phyloP scores from a whole-genome alignment of 176 grass and related monocot genomes.

The Zea luxurians region DNA sequence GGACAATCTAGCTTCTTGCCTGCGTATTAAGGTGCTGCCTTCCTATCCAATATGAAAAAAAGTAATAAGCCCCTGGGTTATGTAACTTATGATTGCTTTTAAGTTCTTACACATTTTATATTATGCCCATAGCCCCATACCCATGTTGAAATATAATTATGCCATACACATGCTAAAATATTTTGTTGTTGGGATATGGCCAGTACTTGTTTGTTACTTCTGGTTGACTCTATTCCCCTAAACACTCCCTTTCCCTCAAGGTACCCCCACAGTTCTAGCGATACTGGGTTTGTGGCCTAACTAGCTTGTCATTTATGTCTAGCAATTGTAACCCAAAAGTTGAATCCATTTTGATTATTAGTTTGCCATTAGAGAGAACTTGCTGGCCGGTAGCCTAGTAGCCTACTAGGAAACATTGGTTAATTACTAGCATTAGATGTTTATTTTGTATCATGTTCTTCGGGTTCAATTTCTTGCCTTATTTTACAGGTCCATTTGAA shows the following conservation, averaged over 20 bases:
- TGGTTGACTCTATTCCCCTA: background rate
- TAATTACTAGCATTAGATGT: conserved; percentile 3
- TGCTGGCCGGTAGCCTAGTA: background rate
- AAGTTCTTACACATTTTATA: background rate
- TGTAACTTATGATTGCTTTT: background rate
- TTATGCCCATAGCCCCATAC: background rate
- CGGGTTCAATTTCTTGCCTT: conserved; percentile 31
- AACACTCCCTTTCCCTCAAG: background rate
- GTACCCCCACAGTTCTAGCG: background rate
- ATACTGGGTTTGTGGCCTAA: conserved; percentile 16
- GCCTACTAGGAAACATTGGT: conserved; percentile 1
- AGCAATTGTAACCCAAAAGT: conserved; percentile 8
- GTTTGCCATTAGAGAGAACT: conserved; percentile 7
- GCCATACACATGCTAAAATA: too few species aligned
- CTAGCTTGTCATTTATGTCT: conserved; percentile 15
- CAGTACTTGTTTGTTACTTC: background rate
- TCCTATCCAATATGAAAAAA: background rate
- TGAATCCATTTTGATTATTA: background rate
- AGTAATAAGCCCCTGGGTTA: background rate
- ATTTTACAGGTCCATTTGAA: conserved; percentile 76
- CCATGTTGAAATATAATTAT: background rate
- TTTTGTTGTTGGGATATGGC: too few species aligned
- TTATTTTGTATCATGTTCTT: conserved; percentile 8
- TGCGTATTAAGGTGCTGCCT: conserved; percentile 18
- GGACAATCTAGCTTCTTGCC: conserved; percentile 3